A percentile compares a stretch with the other conserved stretches of the same genome.
Evolutionary conservation across 805 yeast genomes (phyloP).

Genomic region (Myxozyma udenii): DNA sequence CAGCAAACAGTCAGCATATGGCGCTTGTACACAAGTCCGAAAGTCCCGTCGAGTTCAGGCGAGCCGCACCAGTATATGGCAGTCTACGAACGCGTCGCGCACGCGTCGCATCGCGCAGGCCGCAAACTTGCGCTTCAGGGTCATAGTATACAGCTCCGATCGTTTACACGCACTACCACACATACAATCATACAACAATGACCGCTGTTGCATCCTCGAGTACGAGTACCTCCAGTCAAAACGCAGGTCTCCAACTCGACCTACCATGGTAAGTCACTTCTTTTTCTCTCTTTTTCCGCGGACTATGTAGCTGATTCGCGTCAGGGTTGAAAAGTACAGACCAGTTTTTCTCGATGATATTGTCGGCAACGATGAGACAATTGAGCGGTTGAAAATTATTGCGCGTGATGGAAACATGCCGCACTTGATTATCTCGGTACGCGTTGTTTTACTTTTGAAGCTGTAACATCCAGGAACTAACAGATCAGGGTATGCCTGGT

Average conservation of each 20-base stretch:
- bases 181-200: too few relatives aligned
- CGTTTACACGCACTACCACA: too few relatives aligned
- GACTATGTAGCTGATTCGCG: background rate
- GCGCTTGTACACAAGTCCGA: too few relatives aligned
- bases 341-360: constrained; percentile 76
- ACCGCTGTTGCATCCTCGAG: constrained; percentile 3
- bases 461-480: background rate
- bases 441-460: too few relatives aligned
- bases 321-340: constrained; percentile 91
- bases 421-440: constrained; percentile 78
- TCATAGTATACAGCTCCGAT: too few relatives aligned
- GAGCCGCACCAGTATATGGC: too few relatives aligned
- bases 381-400: constrained; percentile 75
- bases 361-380: constrained; percentile 90
- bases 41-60: too few relatives aligned
- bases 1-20: too few relatives aligned
- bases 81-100: too few relatives aligned
- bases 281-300: background rate
- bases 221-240: background rate
- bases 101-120: too few relatives aligned
- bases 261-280: constrained; percentile 15
- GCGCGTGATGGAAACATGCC: constrained; percentile 96
- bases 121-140: too few relatives aligned
- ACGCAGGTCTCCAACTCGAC: constrained; percentile 1
- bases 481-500: constrained; percentile 73